These are phyloP conservation scores for Ceratonia siliqua DNA, from an alignment of 306 rosid species.

Conservation along the genomic window DNA sequence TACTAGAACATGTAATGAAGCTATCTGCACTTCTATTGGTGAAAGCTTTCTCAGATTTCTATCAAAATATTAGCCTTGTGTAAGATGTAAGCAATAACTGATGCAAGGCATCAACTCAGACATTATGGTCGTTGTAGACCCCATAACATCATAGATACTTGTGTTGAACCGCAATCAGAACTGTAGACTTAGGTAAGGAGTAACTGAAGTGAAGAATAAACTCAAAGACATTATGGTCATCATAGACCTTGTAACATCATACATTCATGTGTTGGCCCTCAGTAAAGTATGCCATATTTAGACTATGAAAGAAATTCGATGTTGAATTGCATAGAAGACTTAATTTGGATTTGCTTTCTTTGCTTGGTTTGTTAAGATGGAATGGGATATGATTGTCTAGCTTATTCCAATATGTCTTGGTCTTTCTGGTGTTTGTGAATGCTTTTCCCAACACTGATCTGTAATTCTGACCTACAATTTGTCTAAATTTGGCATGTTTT, in stretches of 20 bases:
- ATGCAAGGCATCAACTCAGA: constrained; percentile 15
- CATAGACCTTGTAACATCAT: not conserved
- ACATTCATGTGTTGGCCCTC: not conserved
- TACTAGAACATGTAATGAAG: not conserved
- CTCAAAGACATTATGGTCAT: not conserved
- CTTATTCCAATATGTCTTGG: not conserved
- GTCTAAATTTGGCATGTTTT: not conserved
- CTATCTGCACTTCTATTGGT: not conserved
- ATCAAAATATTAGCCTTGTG: not conserved
- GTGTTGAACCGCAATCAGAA: not conserved
- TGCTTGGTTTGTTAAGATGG: not conserved
- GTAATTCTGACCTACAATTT: not conserved
- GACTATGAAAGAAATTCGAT: not conserved
- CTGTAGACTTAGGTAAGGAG: not conserved
- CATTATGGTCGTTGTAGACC: not conserved
- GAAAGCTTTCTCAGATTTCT: not conserved
- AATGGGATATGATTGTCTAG: not conserved
- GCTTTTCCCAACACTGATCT: not conserved
- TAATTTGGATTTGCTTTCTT: not conserved
- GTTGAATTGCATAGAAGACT: not conserved
- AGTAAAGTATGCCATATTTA: not conserved
- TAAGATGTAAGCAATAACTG: not conserved
- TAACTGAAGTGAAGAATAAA: not conserved
- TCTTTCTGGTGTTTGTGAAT: not conserved
- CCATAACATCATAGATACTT: not conserved